Base-by-base conservation (phyloP, 2,329 filamentous ascomycete genomes). In the Cladosporium sp. region DNA sequence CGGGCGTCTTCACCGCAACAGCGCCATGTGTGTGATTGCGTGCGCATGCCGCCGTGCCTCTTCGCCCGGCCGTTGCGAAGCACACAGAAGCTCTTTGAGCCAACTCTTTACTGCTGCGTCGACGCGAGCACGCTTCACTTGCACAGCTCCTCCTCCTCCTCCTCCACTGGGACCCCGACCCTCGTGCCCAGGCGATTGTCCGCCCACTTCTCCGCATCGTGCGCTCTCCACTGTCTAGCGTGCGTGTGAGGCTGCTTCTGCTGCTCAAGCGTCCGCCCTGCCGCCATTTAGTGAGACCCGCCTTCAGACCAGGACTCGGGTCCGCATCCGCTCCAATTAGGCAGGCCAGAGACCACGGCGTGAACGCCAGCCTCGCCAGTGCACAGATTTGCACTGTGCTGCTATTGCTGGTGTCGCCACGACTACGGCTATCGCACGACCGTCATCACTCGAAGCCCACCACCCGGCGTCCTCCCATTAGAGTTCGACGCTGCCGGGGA, bases 121-220 rank as follows among this genome's bases (percentile, higher is more conserved):
- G 20, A 10, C 24, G 22, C 42, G 42, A 28, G 13, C 42, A 45
- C 42, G n/a, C 40, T 20, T 45, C 42, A 28, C 24, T 25, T 24
- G 20, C 42, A 34, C 3, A 19, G 19, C 10, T 50, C 52, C 52
- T 47, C 52, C 40, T 47, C 52, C 22, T 55, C 19, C 17, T 40
- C 40, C 22, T 36, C 50, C 24, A n/a, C n/a, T n/a, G n/a, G n/a
- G 28, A 32, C 3, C 1, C 13, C 7, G 22, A 6, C 37, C 36
- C 37, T 34, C 37, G n/a, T 13, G 19, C 35, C 48, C 37, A 40
- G 22, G 10, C 12, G n/a, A 53, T 42, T 20, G 32, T 20, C 17
- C 28, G 52, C 39, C 52, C 52, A 55, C 52, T 55, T 55, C 52
- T 55, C 52, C 52, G 52, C 52, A 55, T 54, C 39, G 51, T 28